Percentiles rank a stretch among this genome's conserved stretches.
phyloP scores from a whole-genome alignment of 2,329 filamentous ascomycete genomes.

The Aspergillus texensis region DNA sequence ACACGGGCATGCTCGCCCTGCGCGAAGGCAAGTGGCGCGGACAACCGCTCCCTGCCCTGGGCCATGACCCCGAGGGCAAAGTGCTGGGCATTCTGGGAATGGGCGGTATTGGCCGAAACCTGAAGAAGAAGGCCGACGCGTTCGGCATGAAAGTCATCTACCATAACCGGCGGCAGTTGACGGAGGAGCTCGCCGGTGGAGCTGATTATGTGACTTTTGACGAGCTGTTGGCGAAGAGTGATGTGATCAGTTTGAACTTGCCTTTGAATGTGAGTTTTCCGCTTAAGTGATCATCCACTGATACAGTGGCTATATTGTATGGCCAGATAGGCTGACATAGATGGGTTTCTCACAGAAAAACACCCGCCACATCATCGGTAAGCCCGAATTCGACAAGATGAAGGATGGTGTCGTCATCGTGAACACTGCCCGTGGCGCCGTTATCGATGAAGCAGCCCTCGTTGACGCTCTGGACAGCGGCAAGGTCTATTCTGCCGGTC shows the following conservation, averaged over 20 bases:
- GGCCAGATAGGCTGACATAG: background rate
- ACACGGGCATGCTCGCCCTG: constrained; percentile 65
- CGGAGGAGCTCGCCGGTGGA: constrained; percentile 51
- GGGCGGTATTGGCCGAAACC: constrained; percentile 80
- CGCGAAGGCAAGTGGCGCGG: constrained; percentile 71
- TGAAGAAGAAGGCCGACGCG: constrained; percentile 71
- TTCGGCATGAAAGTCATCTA: constrained; percentile 79
- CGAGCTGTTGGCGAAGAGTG: constrained; percentile 67
- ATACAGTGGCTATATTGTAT: background rate
- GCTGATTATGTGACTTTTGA: constrained; percentile 65
- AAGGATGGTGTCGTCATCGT: constrained; percentile 76
- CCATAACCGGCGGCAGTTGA: constrained; percentile 68
- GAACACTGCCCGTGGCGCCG: constrained; percentile 80
- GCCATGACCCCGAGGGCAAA: constrained; percentile 79
- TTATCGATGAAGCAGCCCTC: constrained; percentile 80
- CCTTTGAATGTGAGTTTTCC: constrained; percentile 71
- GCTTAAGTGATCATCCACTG: background rate
- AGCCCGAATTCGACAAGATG: constrained; percentile 72
- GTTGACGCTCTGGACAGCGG: constrained; percentile 72
- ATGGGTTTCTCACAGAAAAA: constrained; percentile 47
- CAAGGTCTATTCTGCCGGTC: constrained; percentile 69
- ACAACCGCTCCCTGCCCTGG: constrained; percentile 55
- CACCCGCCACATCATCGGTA: constrained; percentile 76
- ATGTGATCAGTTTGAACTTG: constrained; percentile 79
- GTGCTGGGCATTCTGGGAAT: constrained; percentile 79